Evolutionary conservation across 768 basidiomycete species (phyloP), one percentile per base, ranked within the genome.

Genomic region (Leccinum olivaceopallidum): DNA sequence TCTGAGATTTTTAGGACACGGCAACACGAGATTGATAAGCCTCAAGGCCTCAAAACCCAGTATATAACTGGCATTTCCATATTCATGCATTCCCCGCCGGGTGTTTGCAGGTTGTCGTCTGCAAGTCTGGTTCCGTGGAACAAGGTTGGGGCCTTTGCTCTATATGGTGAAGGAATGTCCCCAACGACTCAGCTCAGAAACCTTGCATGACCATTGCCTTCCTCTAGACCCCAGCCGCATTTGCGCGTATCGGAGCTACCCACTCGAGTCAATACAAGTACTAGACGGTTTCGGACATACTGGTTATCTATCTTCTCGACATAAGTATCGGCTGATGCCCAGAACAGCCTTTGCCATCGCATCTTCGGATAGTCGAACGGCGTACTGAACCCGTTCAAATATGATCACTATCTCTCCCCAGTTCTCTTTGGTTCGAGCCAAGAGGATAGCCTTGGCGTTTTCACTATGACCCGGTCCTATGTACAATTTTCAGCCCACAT

Each of bases 81-180:
- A 62, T 60, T 53, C 24, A 59, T 56, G 22, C n/a, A 24, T 30
- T 59, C 42, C 50, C 13, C 52, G 22, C 47, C 28, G 6, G 48
- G 49, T 52, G 28, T 30, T 52, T 44, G 20, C 55, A 32, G 53
- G 55, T 47, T 16, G 20, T 24, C 24, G 24, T 49, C 37, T 18
- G 53, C 9, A 47, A 58, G 55, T 20, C 26, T 13, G 34, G 37
- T 44, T 60, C 56, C 55, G 56, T 50, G n/a, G 53, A 56, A 51
- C 20, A 53, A 47, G 52, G 51, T 51, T 53, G 13, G 39, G 26
- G 3, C n/a, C 50, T 53, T 39, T 54, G 13, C 55, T 58, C 42
- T 42, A 56, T 62, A 55, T 49, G 42, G 61, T 8, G 24, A 56
- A 66, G 53, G 52, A 54, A 51, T 57, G 12, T 9, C 42, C 60